phyloP scores from a whole-genome alignment of 2,329 filamentous ascomycete species.

The Bipolaris gigantea region DNA sequence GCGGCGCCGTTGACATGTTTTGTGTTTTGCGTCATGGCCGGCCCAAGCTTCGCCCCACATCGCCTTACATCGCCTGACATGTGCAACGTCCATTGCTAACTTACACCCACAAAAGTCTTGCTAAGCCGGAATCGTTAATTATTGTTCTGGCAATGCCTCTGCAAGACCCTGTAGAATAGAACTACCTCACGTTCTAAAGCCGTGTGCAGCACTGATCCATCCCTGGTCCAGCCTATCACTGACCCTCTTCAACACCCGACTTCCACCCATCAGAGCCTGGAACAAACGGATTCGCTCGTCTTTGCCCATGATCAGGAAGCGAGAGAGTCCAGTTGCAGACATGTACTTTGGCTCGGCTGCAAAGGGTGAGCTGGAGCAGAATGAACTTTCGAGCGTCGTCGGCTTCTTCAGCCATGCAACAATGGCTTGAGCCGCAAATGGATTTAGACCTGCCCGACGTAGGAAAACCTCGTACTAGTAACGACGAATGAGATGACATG shows the following conservation, averaged over 20 bases:
- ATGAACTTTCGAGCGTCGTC: slow-evolving; percentile 10
- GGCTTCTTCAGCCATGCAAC: slow-evolving; percentile 47
- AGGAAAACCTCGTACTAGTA: slow-evolving; percentile 66
- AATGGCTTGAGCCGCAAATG: slow-evolving; percentile 69
- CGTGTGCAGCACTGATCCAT: slow-evolving; percentile 50
- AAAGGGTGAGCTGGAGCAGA: slow-evolving; percentile 6
- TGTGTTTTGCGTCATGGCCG: slow-evolving; percentile 23
- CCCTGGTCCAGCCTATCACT: slow-evolving; percentile 55
- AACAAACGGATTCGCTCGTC: slow-evolving; percentile 57
- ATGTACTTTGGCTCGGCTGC: neutral
- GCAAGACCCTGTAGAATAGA: neutral
- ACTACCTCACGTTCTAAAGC: slow-evolving; percentile 27
- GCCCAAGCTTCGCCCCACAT: slow-evolving; percentile 18
- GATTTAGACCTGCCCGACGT: slow-evolving; percentile 67
- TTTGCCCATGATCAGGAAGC: slow-evolving; percentile 60
- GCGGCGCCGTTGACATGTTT: slow-evolving; percentile 24
- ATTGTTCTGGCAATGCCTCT: neutral
- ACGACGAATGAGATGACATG: neutral
- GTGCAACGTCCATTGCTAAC: neutral
- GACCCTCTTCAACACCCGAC: slow-evolving; percentile 56
- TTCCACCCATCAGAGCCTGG: slow-evolving; percentile 57
- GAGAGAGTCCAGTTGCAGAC: slow-evolving; percentile 49
- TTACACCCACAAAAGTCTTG: neutral
- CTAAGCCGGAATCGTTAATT: neutral
- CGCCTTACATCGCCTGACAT: too few relatives aligned